Conservation (phyloP, 1,284 basidiomycete species). For the Ganoderma boninense region DNA sequence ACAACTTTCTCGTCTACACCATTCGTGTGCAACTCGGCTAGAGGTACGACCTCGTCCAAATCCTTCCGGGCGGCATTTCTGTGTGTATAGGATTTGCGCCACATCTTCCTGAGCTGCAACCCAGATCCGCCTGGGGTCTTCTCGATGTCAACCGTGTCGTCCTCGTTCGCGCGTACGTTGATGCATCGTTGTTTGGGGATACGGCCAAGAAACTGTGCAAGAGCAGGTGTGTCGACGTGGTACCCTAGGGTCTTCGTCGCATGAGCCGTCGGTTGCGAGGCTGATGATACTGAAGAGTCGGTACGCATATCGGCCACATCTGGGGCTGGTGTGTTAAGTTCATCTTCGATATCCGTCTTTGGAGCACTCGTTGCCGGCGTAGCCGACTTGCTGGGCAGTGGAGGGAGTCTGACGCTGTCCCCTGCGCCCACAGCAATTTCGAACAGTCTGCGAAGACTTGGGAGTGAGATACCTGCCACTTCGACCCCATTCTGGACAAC, state of each 20-base stretch:
- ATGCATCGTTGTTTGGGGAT: conserved; percentile 63
- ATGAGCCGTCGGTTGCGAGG: conserved; percentile 43
- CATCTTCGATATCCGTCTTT: background rate
- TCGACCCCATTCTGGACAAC: conserved; percentile 63
- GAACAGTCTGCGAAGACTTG: conserved; percentile 72
- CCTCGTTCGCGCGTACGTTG: conserved; percentile 55
- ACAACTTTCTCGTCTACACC: background rate
- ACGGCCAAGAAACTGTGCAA: conserved; percentile 76
- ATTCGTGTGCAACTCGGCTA: conserved; percentile 13
- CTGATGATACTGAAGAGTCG: background rate
- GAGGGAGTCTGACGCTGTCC: conserved; percentile 16
- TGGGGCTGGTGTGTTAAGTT: background rate
- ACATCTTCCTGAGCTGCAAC: conserved; percentile 30
- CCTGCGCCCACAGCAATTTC: conserved; percentile 69
- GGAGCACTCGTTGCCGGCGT: background rate
- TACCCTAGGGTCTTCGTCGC: conserved; percentile 70
- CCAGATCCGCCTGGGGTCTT: conserved; percentile 19
- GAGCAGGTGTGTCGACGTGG: conserved; percentile 73
- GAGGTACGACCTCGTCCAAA: conserved; percentile 40
- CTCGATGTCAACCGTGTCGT: conserved; percentile 56
- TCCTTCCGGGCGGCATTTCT: conserved; percentile 52
- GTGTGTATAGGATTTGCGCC: conserved; percentile 55
- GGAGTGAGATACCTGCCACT: conserved; percentile 62
- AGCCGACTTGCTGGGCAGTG: conserved; percentile 1
- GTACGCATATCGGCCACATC: background rate